Evolutionary conservation across 75 land plant genomes (phyloP).

Genomic region (Larix kaempferi): DNA sequence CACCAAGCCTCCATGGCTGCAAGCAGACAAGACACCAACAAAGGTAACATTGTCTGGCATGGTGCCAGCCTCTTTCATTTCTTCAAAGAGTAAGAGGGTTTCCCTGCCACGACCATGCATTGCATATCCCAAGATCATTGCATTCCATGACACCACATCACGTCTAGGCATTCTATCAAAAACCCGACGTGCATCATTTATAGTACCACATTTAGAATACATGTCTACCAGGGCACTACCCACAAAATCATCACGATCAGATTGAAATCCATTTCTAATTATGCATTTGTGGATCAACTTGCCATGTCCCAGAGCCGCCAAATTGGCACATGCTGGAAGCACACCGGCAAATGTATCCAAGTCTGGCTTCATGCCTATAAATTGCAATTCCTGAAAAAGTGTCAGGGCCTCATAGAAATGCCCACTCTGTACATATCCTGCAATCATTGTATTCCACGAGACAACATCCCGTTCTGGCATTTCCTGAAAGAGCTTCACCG

Average conservation of each 20-base stretch:
- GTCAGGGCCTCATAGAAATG: background rate
- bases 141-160: slow-evolving; percentile 16
- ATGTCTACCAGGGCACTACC: slow-evolving; percentile 22
- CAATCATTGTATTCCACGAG: slow-evolving; percentile 16
- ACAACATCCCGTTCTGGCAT: slow-evolving; percentile 7
- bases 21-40: slow-evolving; percentile 16
- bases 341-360: background rate
- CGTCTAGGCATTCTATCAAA: slow-evolving; percentile 15
- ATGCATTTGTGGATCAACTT: background rate
- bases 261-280: background rate
- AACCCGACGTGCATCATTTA: slow-evolving; percentile 1
- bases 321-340: background rate
- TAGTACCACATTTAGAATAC: slow-evolving; percentile 20
- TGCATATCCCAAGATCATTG: slow-evolving; percentile 19
- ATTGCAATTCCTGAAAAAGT: slow-evolving; percentile 6
- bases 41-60: slow-evolving; percentile 12
- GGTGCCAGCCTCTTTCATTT: slow-evolving; percentile 17
- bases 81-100: slow-evolving; percentile 14
- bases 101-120: background rate
- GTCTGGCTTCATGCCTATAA: slow-evolving; percentile 10
- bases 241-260: background rate
- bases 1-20: slow-evolving; percentile 8
- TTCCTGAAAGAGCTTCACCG: slow-evolving; percentile 8
- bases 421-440: slow-evolving; percentile 10
- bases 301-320: slow-evolving; percentile 4